A percentile compares a stretch with the other conserved stretches of the same genome.
phyloP scores from a whole-genome alignment of 352 stramenopile species.

The Thalassiosira gravida region DNA sequence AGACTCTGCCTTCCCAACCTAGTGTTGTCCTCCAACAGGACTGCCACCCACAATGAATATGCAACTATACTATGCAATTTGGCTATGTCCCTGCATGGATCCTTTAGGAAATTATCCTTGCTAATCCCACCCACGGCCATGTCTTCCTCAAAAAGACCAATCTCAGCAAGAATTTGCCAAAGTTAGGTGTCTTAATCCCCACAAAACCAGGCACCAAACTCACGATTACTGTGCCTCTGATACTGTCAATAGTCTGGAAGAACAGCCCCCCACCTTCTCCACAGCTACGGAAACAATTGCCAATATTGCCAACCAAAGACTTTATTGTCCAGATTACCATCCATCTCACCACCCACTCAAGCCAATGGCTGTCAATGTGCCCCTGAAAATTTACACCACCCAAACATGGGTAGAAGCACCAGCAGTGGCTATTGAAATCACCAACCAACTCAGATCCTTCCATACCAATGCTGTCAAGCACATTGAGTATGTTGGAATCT shows the following conservation, averaged over 20 bases:
- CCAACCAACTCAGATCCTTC: slow-evolving; percentile 1
- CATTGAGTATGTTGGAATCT: slow-evolving; percentile 51
- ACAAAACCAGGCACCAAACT: slow-evolving; percentile 1
- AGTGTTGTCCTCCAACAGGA: slow-evolving; percentile 44
- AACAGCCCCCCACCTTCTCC: slow-evolving; percentile 52
- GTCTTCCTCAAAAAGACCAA: slow-evolving; percentile 45
- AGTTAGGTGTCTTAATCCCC: slow-evolving; percentile 48
- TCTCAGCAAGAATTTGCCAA: slow-evolving; percentile 51
- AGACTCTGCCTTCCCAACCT: slow-evolving; percentile 34
- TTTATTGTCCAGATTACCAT: not conserved
- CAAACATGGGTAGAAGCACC: too few relatives aligned
- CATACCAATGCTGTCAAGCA: not conserved
- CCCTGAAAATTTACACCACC: too few relatives aligned
- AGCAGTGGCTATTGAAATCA: not conserved
- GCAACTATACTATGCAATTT: slow-evolving; percentile 66
- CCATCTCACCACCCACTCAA: too few relatives aligned
- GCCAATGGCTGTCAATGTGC: too few relatives aligned
- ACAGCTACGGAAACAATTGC: slow-evolving; percentile 55
- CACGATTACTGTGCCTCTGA: slow-evolving; percentile 39
- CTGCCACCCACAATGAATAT: slow-evolving; percentile 39
- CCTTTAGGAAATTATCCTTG: slow-evolving; percentile 29
- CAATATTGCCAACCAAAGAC: slow-evolving; percentile 33
- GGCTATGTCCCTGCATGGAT: slow-evolving; percentile 30
- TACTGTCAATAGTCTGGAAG: slow-evolving; percentile 56
- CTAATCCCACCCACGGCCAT: slow-evolving; percentile 18